Evolutionary conservation across 2,329 filamentous ascomycete species (phyloP).

Genomic region (Myriosclerotinia curreyana): DNA sequence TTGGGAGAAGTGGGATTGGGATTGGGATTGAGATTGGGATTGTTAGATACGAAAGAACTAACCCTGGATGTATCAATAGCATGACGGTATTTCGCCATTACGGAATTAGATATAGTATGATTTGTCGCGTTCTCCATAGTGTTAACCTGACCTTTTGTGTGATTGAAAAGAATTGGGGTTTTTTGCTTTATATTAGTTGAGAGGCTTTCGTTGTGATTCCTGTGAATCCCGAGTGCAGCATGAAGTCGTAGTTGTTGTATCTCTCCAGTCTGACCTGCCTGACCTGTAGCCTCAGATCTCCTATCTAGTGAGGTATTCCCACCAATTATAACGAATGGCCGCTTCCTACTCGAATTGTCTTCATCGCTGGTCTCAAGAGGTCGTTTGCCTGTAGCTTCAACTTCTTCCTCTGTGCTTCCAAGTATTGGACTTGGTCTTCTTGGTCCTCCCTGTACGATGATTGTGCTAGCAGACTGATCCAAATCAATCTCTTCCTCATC

Average conservation of each 20-base stretch:
- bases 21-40: not conserved
- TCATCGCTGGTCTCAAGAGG: not conserved
- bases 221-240: not conserved
- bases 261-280: not conserved
- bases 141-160: not conserved
- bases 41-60: not conserved
- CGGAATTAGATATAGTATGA: not conserved
- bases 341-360: not conserved
- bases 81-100: not conserved
- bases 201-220: not conserved
- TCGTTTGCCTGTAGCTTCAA: not conserved
- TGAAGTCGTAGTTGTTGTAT: not conserved
- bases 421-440: slow-evolving; percentile 6
- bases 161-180: not conserved
- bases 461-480: not conserved
- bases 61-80: not conserved
- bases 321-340: slow-evolving; percentile 2
- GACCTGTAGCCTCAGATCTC: not conserved
- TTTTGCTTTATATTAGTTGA: not conserved
- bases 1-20: not conserved
- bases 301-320: not conserved
- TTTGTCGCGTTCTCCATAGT: not conserved
- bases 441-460: not conserved
- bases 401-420: not conserved
- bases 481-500: not conserved